Evolutionary conservation across 345 rosid genomes (phyloP).

Genomic region (Viola odorata): DNA sequence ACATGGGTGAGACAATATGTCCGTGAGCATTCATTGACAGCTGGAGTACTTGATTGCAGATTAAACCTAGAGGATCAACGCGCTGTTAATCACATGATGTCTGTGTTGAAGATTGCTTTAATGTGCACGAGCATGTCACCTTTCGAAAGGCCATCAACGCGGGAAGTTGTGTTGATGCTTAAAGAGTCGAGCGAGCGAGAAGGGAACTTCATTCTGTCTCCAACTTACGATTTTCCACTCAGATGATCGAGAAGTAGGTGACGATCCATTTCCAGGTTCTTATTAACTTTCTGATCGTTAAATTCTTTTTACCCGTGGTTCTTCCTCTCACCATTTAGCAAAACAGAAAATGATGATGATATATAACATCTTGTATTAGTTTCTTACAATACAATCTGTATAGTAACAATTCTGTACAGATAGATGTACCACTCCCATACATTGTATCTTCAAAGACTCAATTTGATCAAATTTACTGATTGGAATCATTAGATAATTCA

Average conservation of each 20-base stretch:
- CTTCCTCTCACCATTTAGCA: constrained; percentile 11
- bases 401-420: constrained; percentile 27
- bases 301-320: constrained; percentile 15
- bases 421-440: constrained; percentile 2
- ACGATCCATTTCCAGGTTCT: constrained; percentile 8
- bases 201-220: constrained; percentile 9
- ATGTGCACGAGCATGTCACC: constrained; percentile 29
- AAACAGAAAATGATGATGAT: constrained; percentile 6
- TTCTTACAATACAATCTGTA: neutral
- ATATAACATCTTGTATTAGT: constrained; percentile 9
- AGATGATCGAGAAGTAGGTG: constrained; percentile 19
- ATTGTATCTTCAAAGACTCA: constrained; percentile 11
- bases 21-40: constrained; percentile 17
- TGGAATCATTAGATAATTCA: too few relatives aligned
- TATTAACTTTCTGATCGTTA: constrained; percentile 6
- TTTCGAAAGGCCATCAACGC: constrained; percentile 27
- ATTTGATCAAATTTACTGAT: neutral
- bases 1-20: constrained; percentile 18
- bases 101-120: constrained; percentile 26
- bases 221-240: constrained; percentile 8
- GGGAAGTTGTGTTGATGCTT: constrained; percentile 34
- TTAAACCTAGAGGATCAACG: constrained; percentile 21
- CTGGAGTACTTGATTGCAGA: constrained; percentile 23
- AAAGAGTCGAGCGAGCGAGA: constrained; percentile 23
- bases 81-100: constrained; percentile 20